Percentiles rank a stretch among this genome's conserved stretches.
Evolutionary conservation across 2,329 filamentous ascomycete species (phyloP).

Genomic region (Graphiopsis chlorocephala): DNA sequence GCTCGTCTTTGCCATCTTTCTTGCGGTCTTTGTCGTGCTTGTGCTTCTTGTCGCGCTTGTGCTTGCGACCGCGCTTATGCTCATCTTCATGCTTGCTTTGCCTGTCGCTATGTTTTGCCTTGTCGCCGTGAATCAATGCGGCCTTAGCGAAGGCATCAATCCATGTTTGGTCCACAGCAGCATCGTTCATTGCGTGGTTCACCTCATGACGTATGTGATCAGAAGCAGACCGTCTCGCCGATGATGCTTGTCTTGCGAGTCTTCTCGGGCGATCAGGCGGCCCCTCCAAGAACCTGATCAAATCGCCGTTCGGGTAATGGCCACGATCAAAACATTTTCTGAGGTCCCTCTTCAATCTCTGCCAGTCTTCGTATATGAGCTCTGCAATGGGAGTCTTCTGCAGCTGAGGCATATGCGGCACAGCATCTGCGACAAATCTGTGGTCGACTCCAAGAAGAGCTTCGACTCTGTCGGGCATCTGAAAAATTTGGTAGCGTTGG

Average conservation of each 20-base stretch:
- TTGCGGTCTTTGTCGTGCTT: not conserved
- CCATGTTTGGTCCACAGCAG: too few relatives aligned
- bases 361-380: not conserved
- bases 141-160: too few relatives aligned
- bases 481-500: not conserved
- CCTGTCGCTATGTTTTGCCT: not conserved
- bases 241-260: not conserved
- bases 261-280: not conserved
- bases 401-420: not conserved
- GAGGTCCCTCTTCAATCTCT: not conserved
- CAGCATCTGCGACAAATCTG: not conserved
- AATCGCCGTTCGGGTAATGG: not conserved
- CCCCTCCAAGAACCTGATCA: not conserved
- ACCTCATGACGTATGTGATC: too few relatives aligned
- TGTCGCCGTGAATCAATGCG: too few relatives aligned
- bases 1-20: not conserved
- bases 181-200: too few relatives aligned
- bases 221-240: not conserved
- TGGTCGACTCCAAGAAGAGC: not conserved
- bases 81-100: not conserved
- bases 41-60: not conserved
- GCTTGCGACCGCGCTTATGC: not conserved
- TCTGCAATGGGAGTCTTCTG: not conserved
- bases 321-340: not conserved
- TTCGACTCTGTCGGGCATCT: not conserved